A percentile compares a stretch with the other conserved stretches of the same genome.
These are phyloP conservation scores for Punica granatum DNA, from an alignment of 345 rosid species.

Conservation along the genomic window DNA sequence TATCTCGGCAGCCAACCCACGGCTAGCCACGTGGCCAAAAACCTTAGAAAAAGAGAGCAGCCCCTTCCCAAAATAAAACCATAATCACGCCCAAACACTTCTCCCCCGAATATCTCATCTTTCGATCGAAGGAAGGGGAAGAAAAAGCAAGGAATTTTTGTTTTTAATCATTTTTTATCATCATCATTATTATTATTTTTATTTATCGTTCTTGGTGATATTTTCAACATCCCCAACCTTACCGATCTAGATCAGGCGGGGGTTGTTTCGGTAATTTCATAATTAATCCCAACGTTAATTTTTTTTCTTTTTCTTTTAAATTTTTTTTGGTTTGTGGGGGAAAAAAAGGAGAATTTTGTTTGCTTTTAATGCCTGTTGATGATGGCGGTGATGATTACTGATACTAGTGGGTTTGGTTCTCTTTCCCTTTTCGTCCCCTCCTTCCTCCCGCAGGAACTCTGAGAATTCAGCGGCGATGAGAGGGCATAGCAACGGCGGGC, in stretches of 20 bases:
- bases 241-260: not conserved
- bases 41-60: not conserved
- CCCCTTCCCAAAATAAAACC: not conserved
- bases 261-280: constrained; percentile 5
- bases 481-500: constrained; percentile 48
- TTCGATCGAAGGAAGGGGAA: not conserved
- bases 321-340: not conserved
- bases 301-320: not conserved
- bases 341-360: not conserved
- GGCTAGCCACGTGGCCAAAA: not conserved
- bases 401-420: not conserved
- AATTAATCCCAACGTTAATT: not conserved
- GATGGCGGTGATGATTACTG: not conserved
- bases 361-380: not conserved
- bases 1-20: not conserved
- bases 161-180: no score
- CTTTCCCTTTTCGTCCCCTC: constrained; percentile 1
- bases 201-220: not conserved
- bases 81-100: not conserved
- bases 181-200: not conserved
- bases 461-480: constrained; percentile 60
- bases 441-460: constrained; percentile 31
- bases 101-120: not conserved
- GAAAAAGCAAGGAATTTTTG: not conserved
- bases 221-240: not conserved